Base-by-base conservation (phyloP, 371 early-diverging fungal genomes). In the Cokeromyces recurvatus region DNA sequence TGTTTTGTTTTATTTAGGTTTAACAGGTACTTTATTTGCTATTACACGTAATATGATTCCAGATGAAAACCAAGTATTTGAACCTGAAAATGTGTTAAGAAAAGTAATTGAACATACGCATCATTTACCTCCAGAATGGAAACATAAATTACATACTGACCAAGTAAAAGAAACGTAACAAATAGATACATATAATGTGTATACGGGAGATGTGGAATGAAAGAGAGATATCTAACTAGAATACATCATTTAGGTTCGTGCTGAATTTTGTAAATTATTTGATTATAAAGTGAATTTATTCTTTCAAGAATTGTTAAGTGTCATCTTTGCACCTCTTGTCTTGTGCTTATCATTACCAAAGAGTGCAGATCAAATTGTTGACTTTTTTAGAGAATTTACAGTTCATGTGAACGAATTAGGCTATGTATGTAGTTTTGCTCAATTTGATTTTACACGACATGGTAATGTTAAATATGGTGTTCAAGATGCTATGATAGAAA, bases 351-450 rank as follows among this genome's bases (percentile, higher is more conserved):
- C 91, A 3, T 62, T 98, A 16, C 92, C 98, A 0, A 65, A 53
- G 15, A 85, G 90, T 59, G 80, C 89, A 19, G 88, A 82, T 14
- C 74, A 74, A 29, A 85, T 98, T 21, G 64, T 98, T 2, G 95
- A 96, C 48, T 94, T 96, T 53, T 90, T 97, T 68, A 71, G 92
- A 27, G 96, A 94, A 54, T 94, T 87, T 54, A 92, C 96, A 1
- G 88, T 92, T 2, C 89, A 94, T 56, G 89, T 89, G 27, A 88
- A 92, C 48, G 87, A 85, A 0, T 59, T 95, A 2, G 98, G 98
- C 2, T 87, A 91, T 54, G 94, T 97, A 4, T 98, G 97, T 68
- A 91, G 91, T 49, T 93, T 95, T 78, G 91, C 97, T 9, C 83
- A 86, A n/a, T 97, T 95, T 62, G 86, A 90, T 57, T 84, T 95